These are phyloP conservation scores for Bimuria novae-zelandiae DNA, from an alignment of 2,329 filamentous ascomycete species.

Conservation along the genomic window DNA sequence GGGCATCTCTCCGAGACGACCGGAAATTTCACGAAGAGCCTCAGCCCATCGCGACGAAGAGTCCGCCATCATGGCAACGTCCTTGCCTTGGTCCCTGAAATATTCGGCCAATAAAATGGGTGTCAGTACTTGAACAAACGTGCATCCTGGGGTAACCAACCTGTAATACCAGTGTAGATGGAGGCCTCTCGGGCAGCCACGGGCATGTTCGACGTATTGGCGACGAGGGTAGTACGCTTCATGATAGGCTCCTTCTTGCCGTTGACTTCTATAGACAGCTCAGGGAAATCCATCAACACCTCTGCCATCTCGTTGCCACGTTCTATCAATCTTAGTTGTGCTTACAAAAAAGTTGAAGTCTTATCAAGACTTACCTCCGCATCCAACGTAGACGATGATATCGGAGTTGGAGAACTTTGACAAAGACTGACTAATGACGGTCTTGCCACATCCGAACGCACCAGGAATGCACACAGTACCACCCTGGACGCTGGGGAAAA, in stretches of 20 bases:
- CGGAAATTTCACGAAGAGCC: slow-evolving; percentile 96
- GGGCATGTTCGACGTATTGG: slow-evolving; percentile 99
- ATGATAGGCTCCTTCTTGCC: slow-evolving; percentile 98
- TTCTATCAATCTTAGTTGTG: slow-evolving; percentile 49
- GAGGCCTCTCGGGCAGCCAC: slow-evolving; percentile 97
- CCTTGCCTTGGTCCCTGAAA: slow-evolving; percentile 94
- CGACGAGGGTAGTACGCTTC: slow-evolving; percentile 98
- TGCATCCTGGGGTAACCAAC: background rate
- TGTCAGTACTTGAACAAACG: background rate
- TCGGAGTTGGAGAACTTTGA: slow-evolving; percentile 99
- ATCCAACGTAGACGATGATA: slow-evolving; percentile 95
- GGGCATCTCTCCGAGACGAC: slow-evolving; percentile 99
- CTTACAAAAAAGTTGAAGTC: background rate
- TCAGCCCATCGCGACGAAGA: slow-evolving; percentile 98
- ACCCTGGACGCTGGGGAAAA: slow-evolving; percentile 95
- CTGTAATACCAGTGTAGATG: slow-evolving; percentile 78
- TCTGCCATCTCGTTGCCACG: slow-evolving; percentile 99
- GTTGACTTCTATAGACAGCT: slow-evolving; percentile 92
- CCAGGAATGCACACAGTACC: slow-evolving; percentile 98
- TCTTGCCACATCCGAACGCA: slow-evolving; percentile 98
- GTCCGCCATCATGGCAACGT: slow-evolving; percentile 99
- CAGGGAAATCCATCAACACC: slow-evolving; percentile 99
- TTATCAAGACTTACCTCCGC: slow-evolving; percentile 20
- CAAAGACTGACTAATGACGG: slow-evolving; percentile 96
- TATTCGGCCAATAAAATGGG: slow-evolving; percentile 88